phyloP scores from a whole-genome alignment of 2,329 filamentous ascomycete species.

The Sclerotinia trifoliorum region DNA sequence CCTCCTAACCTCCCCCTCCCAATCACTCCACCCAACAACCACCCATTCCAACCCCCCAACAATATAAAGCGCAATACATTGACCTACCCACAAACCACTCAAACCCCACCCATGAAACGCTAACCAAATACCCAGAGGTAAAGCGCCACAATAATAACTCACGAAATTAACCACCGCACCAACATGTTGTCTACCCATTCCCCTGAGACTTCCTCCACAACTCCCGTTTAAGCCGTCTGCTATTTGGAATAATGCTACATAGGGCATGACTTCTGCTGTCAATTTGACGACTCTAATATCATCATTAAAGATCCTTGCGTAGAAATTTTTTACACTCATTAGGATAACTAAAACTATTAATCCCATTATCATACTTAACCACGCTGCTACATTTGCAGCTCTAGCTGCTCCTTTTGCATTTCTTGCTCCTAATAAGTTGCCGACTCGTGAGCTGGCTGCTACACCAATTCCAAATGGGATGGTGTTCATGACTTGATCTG shows the following conservation, averaged over 20 bases:
- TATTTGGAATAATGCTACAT: slow-evolving; percentile 85
- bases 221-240: slow-evolving; percentile 83
- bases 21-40: slow-evolving; percentile 74
- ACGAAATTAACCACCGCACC: slow-evolving; percentile 79
- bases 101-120: slow-evolving; percentile 86
- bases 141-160: slow-evolving; percentile 78
- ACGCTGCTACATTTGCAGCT: slow-evolving; percentile 72
- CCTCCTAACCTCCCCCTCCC: slow-evolving; percentile 69
- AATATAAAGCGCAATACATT: slow-evolving; percentile 77
- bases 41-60: slow-evolving; percentile 77
- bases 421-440: slow-evolving; percentile 73
- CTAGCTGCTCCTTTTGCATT: slow-evolving; percentile 64
- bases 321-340: slow-evolving; percentile 68
- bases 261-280: slow-evolving; percentile 77
- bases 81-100: slow-evolving; percentile 77
- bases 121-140: slow-evolving; percentile 79
- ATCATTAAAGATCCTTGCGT: slow-evolving; percentile 79
- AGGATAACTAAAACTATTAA: slow-evolving; percentile 64
- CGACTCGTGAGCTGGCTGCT: slow-evolving; percentile 73
- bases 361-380: slow-evolving; percentile 70
- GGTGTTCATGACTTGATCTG: slow-evolving; percentile 75
- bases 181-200: slow-evolving; percentile 84
- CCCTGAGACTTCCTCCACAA: slow-evolving; percentile 76
- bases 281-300: slow-evolving; percentile 69
- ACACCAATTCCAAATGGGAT: slow-evolving; percentile 86